phyloP scores from a whole-genome alignment of 352 stramenopile species.

The Nothophytophthora sp. region DNA sequence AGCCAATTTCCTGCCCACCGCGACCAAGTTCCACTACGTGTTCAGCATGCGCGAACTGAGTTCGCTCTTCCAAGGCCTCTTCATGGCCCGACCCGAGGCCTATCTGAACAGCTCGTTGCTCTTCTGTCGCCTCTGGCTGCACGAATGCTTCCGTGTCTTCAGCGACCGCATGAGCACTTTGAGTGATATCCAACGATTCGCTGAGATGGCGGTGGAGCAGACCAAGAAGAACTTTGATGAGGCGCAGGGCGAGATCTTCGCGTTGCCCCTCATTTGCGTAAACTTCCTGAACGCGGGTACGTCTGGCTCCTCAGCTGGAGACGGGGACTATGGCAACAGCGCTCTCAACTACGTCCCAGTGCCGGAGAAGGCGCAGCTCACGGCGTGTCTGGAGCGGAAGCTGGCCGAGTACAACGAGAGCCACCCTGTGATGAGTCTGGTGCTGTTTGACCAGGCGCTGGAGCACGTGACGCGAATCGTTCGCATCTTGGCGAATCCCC shows the following conservation, averaged over 20 bases:
- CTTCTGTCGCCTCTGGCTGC: constrained; percentile 88
- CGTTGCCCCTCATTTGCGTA: constrained; percentile 64
- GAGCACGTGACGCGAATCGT: constrained; percentile 90
- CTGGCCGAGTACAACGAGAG: constrained; percentile 91
- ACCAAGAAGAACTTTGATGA: constrained; percentile 90
- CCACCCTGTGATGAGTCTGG: constrained; percentile 92
- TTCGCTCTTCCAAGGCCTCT: constrained; percentile 88
- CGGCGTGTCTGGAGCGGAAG: constrained; percentile 55
- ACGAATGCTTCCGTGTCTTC: constrained; percentile 93
- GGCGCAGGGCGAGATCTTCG: constrained; percentile 72
- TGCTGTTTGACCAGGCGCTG: constrained; percentile 92
- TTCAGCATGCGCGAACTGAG: constrained; percentile 93
- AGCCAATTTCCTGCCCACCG: constrained; percentile 83
- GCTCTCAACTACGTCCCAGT: constrained; percentile 53
- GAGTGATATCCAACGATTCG: constrained; percentile 78
- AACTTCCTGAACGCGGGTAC: constrained; percentile 46
- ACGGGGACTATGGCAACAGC: constrained; percentile 10
- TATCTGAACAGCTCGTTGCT: constrained; percentile 63
- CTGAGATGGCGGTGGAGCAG: constrained; percentile 83
- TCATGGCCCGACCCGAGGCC: constrained; percentile 57
- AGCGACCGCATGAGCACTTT: constrained; percentile 85
- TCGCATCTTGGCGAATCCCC: constrained; percentile 73
- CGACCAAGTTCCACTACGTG: constrained; percentile 93
- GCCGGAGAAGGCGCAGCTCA: constrained; percentile 53
- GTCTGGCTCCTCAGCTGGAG: constrained; percentile 2